A percentile compares a stretch with the other conserved stretches of the same genome.
Evolutionary conservation across 257 asterid genomes (phyloP).

Genomic region (Solanum corneliomulleri): DNA sequence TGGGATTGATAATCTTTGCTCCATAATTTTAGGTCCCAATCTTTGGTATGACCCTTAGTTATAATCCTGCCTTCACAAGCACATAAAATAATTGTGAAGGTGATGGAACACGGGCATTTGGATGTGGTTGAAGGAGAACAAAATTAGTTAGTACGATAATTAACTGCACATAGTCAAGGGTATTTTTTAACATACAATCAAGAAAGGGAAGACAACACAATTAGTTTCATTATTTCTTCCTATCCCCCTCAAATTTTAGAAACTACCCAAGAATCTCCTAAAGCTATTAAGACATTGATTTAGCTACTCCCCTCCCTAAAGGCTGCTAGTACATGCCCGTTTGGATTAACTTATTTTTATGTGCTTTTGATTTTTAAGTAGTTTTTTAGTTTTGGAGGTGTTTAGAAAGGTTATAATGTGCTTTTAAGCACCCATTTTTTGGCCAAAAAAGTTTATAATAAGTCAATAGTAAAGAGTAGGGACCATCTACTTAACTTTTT

Average conservation of each 20-base stretch:
- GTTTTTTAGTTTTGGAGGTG: too few relatives aligned
- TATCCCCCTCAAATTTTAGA: neutral
- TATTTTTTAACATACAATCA: neutral
- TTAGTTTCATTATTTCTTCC: neutral
- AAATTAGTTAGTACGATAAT: neutral
- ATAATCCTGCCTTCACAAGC: neutral
- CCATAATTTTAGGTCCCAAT: neutral
- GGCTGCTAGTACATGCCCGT: neutral
- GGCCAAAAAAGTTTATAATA: too few relatives aligned
- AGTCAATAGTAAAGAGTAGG: too few relatives aligned
- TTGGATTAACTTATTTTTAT: too few relatives aligned
- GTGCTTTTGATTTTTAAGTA: too few relatives aligned
- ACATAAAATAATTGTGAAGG: neutral
- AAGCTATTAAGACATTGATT: neutral
- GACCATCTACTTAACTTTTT: too few relatives aligned
- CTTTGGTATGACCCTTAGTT: neutral
- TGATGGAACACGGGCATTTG: neutral
- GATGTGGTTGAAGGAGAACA: neutral
- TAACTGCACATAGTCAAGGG: neutral
- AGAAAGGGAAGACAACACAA: neutral
- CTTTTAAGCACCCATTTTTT: too few relatives aligned
- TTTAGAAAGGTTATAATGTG: too few relatives aligned
- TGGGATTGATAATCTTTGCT: neutral
- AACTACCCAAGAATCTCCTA: neutral
- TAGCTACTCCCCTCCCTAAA: neutral